Evolutionary conservation across 306 rosid species (phyloP), one percentile per base, ranked within the genome.

Genomic region (Vicia sativa): DNA sequence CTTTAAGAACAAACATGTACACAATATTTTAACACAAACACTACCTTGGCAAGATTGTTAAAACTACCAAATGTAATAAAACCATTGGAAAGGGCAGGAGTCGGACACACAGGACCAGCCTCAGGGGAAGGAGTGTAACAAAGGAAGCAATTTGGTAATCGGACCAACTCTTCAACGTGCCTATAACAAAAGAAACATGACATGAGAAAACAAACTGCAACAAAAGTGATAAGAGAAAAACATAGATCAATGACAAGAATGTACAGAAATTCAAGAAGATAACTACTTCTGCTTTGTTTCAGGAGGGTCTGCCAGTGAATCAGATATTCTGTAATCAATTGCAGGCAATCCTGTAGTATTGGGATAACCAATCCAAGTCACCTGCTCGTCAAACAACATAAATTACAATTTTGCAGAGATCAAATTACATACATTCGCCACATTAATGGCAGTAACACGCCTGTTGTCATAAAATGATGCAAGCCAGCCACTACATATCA

Each of bases 331-430:
- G 64, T 93, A 93, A 76, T 93, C 99, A 81, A 93, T 85, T 14
- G 97, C 66, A 56, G 97, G 97, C 85, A 93, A 88, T 61, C 99
- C 99, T 55, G 99, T 93, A 56, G 99, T 93, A 81, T 93, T 93
- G 34, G 99, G 99, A 76, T 93, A 93, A 57, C 99, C 99, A 76
- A 93, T 93, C 99, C 99, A 93, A 72, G 97, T 90, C 58, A 88
- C 99, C 99, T 93, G 77, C 59, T 72, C 10, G 71, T 67, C 72
- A 74, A 70, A 72, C 54, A 85, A 72, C 11, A 52, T 43, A 23
- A 52, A 64, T 42, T 18, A n/a, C 65, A 59, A 39, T 29, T 48
- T 28, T 9, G 46, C 50, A 77, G 2, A 77, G 29, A 62, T 53
- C 28, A 74, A 54, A 69, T 55, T 52, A 68, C 76, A 46, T 10